Evolutionary conservation across 2,329 filamentous ascomycete species (phyloP), one percentile per base, ranked within the genome.

Genomic region (Geosmithia flava): DNA sequence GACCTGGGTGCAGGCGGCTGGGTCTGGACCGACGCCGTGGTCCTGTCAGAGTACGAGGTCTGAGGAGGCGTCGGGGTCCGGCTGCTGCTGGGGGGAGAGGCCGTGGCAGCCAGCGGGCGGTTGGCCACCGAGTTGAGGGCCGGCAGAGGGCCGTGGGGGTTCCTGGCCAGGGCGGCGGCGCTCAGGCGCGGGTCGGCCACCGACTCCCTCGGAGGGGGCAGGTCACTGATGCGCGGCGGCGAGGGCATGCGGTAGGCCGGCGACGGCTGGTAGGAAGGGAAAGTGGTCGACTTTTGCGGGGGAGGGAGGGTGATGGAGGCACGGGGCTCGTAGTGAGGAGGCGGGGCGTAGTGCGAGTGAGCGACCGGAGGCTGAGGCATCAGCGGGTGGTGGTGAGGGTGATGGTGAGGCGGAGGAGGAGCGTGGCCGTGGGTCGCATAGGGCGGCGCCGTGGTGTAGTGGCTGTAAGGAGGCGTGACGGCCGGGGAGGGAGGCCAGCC

Each of bases 401-500:
- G 29, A 30, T 6, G 29, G 29, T 30, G 33, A 37, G 33, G 11
- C 33, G 33, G 33, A 16, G 52, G 55, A 40, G 56, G 55, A 16
- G 48, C 41, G 43, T 49, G 42, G 11, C 42, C 37, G 8, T 47
- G 53, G 41, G 51, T 53, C 8, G 53, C 52, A 51, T 69, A 71
- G 3, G 64, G 58, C 20, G 63, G 58, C 20, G 63, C 62, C 2
- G 60, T 56, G 6, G 62, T 59, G 53, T 72, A 70, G 52, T 75
- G 72, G 53, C 61, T 62, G 53, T 71, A 78, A 0, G 75, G 75
- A 44, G 75, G 75, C 20, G 75, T 78, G 6, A 70, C 68, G 6
- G 71, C 67, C 6, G 75, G 76, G 20, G 74, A 78, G n/a, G 69
- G 75, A 42, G 72, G 75, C 75, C 74, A 80, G 16, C 60, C 64